Evolutionary conservation across 2,329 filamentous ascomycete species (phyloP), one percentile per base, ranked within the genome.

Genomic region (Hirsutella minnesotensis): DNA sequence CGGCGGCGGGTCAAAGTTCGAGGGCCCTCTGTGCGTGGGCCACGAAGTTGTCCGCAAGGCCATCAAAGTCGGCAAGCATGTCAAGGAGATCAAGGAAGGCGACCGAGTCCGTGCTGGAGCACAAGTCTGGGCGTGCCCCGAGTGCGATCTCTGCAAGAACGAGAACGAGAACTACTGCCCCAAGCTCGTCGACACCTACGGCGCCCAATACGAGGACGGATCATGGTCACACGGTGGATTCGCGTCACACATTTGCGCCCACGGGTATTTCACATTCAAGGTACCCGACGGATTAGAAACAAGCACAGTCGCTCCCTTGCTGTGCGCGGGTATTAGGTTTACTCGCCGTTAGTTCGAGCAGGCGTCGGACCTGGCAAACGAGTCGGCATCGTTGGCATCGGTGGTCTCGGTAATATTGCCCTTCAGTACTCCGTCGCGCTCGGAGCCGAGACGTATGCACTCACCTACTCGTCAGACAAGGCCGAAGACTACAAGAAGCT

Each of bases 311-410:
- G 75, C 83, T 2, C 84, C 85, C 1, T 78, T 92, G 67, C 69
- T 90, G 22, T 90, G 86, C 55, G 86, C 79, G 2, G 86, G 86
- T 1, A 71, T 90, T 41, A 92, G 0, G 73, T 81, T 0, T 92
- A 75, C 56, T 73, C 74, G 4, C 85, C 86, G 0, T 62, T 92
- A 15, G 72, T 72, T 40, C 72, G 80, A 22, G 78, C 83, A 30
- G 77, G 75, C 2, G 72, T 77, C 29, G 84, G 84, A 0, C 79
- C 81, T 0, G 84, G 83, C 4, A 85, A 83, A 59, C 69, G 63
- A 4, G 81, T 90, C 0, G 84, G 78, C 0, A 74, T 90, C 42
- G 67, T 86, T 12, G 83, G 84, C 7, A 68, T 89, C 12, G 84
- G 84, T 7, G 83, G 84, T 0, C 62, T 88, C 0, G 83, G 84